These are phyloP conservation scores for Massarina eburnea DNA, from an alignment of 2,329 filamentous ascomycete genomes.

Conservation along the genomic window DNA sequence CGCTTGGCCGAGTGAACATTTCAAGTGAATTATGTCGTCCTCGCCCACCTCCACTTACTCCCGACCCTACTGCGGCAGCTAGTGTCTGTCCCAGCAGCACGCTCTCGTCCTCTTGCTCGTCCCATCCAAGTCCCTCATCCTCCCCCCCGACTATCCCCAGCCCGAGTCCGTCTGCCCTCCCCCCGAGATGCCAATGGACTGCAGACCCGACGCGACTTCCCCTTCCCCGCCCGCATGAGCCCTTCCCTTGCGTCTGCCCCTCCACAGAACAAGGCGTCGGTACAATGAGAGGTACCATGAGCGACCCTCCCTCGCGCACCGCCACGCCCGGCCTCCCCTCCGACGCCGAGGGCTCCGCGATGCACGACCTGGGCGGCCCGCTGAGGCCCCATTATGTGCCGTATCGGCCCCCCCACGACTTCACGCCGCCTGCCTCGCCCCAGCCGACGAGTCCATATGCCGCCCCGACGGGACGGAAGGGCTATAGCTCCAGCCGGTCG, in stretches of 20 bases:
- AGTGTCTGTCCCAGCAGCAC: conserved; percentile 1
- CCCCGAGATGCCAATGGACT: conserved; percentile 32
- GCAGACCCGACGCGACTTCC: conserved; percentile 18
- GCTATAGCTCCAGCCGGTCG: conserved; percentile 25
- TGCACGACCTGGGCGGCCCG: conserved; percentile 13
- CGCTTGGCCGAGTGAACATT: neutral
- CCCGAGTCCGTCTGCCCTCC: neutral
- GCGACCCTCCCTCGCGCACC: conserved; percentile 24
- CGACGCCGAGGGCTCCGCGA: conserved; percentile 9
- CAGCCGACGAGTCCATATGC: conserved; percentile 21
- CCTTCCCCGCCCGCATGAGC: conserved; percentile 34
- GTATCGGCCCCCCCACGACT: conserved; percentile 30
- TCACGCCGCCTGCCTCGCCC: conserved; percentile 39
- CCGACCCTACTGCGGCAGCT: neutral
- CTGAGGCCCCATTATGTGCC: conserved; percentile 22
- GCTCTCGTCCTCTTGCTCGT: neutral
- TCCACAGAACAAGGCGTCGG: conserved; percentile 10
- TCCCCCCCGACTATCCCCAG: neutral
- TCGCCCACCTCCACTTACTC: neutral
- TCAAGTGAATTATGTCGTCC: neutral
- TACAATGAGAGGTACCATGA: conserved; percentile 36
- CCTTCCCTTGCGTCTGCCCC: conserved; percentile 8
- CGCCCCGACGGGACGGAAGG: conserved; percentile 18
- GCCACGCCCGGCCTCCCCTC: conserved; percentile 15
- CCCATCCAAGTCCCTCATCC: neutral